A percentile compares a stretch with the other conserved stretches of the same genome.
These are phyloP conservation scores for Xylariaceae sp. DNA, from an alignment of 2,329 filamentous ascomycete genomes.

Conservation along the genomic window DNA sequence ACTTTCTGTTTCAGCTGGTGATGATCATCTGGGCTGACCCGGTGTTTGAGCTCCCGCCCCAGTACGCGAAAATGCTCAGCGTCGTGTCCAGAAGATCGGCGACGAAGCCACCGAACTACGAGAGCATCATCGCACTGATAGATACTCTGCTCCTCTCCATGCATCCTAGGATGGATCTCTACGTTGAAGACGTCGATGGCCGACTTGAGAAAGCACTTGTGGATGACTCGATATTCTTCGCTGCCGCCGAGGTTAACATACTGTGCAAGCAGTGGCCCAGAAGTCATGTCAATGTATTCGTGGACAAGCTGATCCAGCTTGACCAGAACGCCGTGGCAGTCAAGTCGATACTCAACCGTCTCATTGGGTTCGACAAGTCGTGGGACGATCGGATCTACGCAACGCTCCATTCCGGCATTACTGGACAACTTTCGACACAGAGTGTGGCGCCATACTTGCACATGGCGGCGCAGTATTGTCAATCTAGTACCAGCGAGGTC, in stretches of 20 bases:
- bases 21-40: conserved; percentile 55
- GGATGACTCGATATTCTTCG: conserved; percentile 35
- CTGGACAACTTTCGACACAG: conserved; percentile 38
- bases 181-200: conserved; percentile 32
- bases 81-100: conserved; percentile 42
- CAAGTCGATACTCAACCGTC: conserved; percentile 47
- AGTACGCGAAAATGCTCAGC: conserved; percentile 48
- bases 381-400: conserved; percentile 46
- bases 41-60: conserved; percentile 39
- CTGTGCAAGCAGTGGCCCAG: conserved; percentile 36
- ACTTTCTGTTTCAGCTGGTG: conserved; percentile 52
- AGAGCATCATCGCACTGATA: conserved; percentile 43
- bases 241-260: conserved; percentile 36
- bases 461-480: conserved; percentile 48
- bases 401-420: conserved; percentile 47
- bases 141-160: conserved; percentile 37
- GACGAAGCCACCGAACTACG: conserved; percentile 46
- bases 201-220: conserved; percentile 29
- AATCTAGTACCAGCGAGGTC: conserved; percentile 27
- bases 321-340: conserved; percentile 48
- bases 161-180: conserved; percentile 29
- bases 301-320: conserved; percentile 58
- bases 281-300: conserved; percentile 40
- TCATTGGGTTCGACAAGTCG: conserved; percentile 44
- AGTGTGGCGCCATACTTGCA: conserved; percentile 49